A percentile compares a stretch with the other conserved stretches of the same genome.
phyloP scores from a whole-genome alignment of 352 stramenopile species.

The Phytophthora quininea region DNA sequence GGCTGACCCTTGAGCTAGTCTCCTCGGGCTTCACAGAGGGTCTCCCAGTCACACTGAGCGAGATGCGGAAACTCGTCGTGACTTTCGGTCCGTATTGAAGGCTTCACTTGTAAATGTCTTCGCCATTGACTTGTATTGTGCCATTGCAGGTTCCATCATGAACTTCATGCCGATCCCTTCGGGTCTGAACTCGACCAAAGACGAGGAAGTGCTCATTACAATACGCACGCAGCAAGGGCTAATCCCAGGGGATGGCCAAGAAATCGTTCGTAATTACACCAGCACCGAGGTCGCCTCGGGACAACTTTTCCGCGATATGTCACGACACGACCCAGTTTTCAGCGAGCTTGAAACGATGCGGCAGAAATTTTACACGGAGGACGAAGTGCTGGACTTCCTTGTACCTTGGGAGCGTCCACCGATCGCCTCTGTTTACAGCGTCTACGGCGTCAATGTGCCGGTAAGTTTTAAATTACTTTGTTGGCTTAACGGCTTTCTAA shows the following conservation, averaged over 20 bases:
- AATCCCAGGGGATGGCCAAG: slow-evolving; percentile 17
- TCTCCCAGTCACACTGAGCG: slow-evolving; percentile 64
- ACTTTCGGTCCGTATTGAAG: slow-evolving; percentile 56
- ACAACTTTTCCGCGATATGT: slow-evolving; percentile 75
- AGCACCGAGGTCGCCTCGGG: slow-evolving; percentile 72
- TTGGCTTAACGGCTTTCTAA: background rate
- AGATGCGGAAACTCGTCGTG: slow-evolving; percentile 74
- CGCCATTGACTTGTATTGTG: background rate
- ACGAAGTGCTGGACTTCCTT: slow-evolving; percentile 65
- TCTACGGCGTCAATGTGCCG: slow-evolving; percentile 81
- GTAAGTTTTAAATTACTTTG: slow-evolving; percentile 28
- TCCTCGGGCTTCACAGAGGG: slow-evolving; percentile 67
- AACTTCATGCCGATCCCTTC: slow-evolving; percentile 77
- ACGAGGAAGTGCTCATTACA: slow-evolving; percentile 62
- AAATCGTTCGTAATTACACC: slow-evolving; percentile 59
- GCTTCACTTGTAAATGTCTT: background rate
- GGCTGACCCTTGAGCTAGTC: slow-evolving; percentile 71
- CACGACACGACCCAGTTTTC: slow-evolving; percentile 64
- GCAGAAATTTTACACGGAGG: slow-evolving; percentile 69
- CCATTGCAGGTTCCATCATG: slow-evolving; percentile 59
- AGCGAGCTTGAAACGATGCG: slow-evolving; percentile 61
- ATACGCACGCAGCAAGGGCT: slow-evolving; percentile 46
- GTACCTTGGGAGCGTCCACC: slow-evolving; percentile 70
- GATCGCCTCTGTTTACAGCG: slow-evolving; percentile 74
- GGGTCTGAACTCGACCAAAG: slow-evolving; percentile 46